Evolutionary conservation across 371 early-diverging fungal genomes (phyloP).

Genomic region (Apophysomyces trapeziformis): DNA sequence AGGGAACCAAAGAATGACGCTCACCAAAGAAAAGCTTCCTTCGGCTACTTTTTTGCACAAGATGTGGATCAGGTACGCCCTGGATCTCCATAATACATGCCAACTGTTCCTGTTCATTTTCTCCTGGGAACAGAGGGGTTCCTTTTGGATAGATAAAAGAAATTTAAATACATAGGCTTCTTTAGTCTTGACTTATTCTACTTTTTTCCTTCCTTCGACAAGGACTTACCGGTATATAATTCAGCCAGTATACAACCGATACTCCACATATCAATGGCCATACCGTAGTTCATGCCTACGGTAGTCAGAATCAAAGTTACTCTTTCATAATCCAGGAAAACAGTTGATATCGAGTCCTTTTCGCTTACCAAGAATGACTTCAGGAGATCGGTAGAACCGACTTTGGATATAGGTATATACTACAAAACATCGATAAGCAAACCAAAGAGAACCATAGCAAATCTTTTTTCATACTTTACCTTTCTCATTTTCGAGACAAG

Average conservation of each 20-base stretch:
- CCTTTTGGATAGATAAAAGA: slow-evolving; percentile 30
- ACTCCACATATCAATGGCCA: slow-evolving; percentile 98
- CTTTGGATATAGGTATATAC: slow-evolving; percentile 96
- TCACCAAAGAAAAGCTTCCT: slow-evolving; percentile 84
- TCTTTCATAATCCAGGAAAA: neutral
- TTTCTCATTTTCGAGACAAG: slow-evolving; percentile 79
- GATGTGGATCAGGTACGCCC: slow-evolving; percentile 77
- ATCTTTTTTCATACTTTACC: neutral
- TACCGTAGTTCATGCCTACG: slow-evolving; percentile 69
- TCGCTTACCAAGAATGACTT: slow-evolving; percentile 84
- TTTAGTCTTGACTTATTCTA: neutral
- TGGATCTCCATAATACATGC: slow-evolving; percentile 90
- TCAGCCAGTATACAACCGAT: slow-evolving; percentile 98
- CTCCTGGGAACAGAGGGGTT: slow-evolving; percentile 96
- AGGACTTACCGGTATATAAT: slow-evolving; percentile 70
- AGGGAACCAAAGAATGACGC: slow-evolving; percentile 8
- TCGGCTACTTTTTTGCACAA: slow-evolving; percentile 76
- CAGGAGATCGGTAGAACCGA: slow-evolving; percentile 96
- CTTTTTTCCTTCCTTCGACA: neutral
- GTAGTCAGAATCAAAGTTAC: neutral
- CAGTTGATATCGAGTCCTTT: neutral
- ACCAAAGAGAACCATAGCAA: neutral
- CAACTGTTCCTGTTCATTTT: slow-evolving; percentile 93
- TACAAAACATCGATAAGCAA: neutral
- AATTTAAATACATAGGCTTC: too few relatives aligned